phyloP scores from a whole-genome alignment of 768 basidiomycete species.

The Suillus ampliporus region DNA sequence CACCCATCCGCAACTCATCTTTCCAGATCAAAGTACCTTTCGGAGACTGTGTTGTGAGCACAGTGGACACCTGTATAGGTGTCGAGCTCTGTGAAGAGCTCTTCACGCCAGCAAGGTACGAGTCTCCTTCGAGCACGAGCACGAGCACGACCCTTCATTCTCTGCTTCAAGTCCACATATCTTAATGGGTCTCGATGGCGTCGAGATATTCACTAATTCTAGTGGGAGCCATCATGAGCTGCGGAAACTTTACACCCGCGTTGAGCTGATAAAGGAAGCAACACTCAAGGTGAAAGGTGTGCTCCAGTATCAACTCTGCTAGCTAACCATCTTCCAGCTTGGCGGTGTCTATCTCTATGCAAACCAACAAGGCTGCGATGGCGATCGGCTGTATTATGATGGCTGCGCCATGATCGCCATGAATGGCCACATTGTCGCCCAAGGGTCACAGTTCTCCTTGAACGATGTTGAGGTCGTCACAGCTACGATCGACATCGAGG shows the following conservation, averaged over 20 bases:
- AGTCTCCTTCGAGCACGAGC: neutral
- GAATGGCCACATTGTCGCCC: constrained; percentile 91
- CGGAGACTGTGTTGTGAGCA: constrained; percentile 94
- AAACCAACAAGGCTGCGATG: constrained; percentile 99
- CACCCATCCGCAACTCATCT: neutral
- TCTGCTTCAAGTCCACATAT: constrained; percentile 81
- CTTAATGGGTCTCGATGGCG: constrained; percentile 96
- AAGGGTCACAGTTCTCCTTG: constrained; percentile 96
- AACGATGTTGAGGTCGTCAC: constrained; percentile 96
- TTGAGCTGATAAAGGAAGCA: constrained; percentile 96
- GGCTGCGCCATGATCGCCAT: constrained; percentile 96
- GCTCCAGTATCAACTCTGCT: neutral
- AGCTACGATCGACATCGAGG: constrained; percentile 96
- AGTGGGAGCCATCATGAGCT: constrained; percentile 98
- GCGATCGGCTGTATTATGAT: constrained; percentile 97
- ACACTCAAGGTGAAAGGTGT: constrained; percentile 76
- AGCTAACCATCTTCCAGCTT: constrained; percentile 55
- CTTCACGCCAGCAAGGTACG: constrained; percentile 93
- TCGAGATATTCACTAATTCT: constrained; percentile 99
- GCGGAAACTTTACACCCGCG: constrained; percentile 89
- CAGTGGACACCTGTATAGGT: constrained; percentile 94
- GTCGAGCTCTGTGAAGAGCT: constrained; percentile 97
- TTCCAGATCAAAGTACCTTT: constrained; percentile 86
- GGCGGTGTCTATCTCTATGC: constrained; percentile 98
- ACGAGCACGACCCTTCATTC: neutral